A percentile compares a stretch with the other conserved stretches of the same genome.
phyloP scores from a whole-genome alignment of 495 filamentous ascomycete genomes.

The Penicillium coffeae region DNA sequence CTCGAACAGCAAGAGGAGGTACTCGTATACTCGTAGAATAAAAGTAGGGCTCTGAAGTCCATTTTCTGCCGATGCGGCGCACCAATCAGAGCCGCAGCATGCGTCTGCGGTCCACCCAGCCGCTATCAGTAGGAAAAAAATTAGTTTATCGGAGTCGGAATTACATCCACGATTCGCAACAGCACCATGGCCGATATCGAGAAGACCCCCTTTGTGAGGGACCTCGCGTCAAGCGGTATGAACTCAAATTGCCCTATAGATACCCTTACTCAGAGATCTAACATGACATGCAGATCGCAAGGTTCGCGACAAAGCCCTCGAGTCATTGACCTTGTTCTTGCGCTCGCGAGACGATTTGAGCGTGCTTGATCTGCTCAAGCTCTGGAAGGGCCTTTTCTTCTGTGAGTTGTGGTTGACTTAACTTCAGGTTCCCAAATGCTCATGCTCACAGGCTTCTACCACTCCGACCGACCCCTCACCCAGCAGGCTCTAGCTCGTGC shows the following conservation, averaged over 20 bases:
- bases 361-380: slow-evolving; percentile 76
- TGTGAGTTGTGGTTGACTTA: slow-evolving; percentile 45
- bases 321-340: slow-evolving; percentile 76
- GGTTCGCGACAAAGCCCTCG: slow-evolving; percentile 75
- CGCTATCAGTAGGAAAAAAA: slow-evolving; percentile 25
- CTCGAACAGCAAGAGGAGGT: no score
- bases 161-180: slow-evolving; percentile 4
- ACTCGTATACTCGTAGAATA: no score
- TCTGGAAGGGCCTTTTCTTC: slow-evolving; percentile 97
- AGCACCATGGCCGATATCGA: slow-evolving; percentile 48
- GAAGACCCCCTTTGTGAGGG: slow-evolving; percentile 67
- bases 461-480: slow-evolving; percentile 81
- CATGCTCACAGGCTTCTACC: slow-evolving; percentile 64
- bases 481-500: slow-evolving; percentile 80
- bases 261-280: background rate
- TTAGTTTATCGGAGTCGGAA: slow-evolving; percentile 27
- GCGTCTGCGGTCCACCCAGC: slow-evolving; percentile 12
- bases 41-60: no score
- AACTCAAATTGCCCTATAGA: background rate
- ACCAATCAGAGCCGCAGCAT: background rate
- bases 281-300: slow-evolving; percentile 59
- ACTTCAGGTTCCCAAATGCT: background rate
- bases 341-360: slow-evolving; percentile 60
- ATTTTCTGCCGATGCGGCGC: background rate
- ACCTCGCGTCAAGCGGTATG: slow-evolving; percentile 73